These are phyloP conservation scores for Porcisia hertigi DNA, from an alignment of 208 protist genomes.

Conservation along the genomic window DNA sequence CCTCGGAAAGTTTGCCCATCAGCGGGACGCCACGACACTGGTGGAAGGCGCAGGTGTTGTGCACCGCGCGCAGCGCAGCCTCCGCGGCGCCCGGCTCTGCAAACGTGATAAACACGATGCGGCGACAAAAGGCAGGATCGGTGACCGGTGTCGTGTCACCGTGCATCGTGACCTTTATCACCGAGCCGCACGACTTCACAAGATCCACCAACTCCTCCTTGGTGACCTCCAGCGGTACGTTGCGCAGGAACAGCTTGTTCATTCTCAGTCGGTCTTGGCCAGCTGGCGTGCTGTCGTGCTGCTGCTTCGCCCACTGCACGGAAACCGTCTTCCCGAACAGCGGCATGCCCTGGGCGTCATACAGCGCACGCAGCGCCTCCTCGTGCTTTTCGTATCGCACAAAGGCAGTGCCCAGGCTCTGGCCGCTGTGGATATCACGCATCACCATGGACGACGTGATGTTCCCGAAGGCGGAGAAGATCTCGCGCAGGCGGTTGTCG, in stretches of 20 bases:
- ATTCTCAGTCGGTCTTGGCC: conserved; percentile 30
- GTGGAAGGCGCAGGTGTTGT: conserved; percentile 45
- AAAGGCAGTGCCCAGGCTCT: conserved; percentile 46
- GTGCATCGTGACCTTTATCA: conserved; percentile 35
- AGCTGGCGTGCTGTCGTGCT: conserved; percentile 40
- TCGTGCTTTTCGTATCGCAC: conserved; percentile 36
- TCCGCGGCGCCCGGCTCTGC: conserved; percentile 36
- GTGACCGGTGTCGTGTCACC: conserved; percentile 24
- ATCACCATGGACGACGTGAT: conserved; percentile 51
- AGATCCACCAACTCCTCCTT: conserved; percentile 14
- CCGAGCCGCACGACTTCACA: conserved; percentile 25
- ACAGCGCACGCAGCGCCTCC: conserved; percentile 30
- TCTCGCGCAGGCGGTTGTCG: conserved; percentile 29
- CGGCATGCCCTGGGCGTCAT: conserved; percentile 10
- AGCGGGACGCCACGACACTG: conserved; percentile 42
- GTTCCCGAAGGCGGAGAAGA: conserved; percentile 37
- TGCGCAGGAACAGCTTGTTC: conserved; percentile 62
- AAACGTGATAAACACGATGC: conserved; percentile 58
- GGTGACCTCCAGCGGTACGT: conserved; percentile 41
- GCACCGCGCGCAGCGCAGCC: conserved; percentile 33
- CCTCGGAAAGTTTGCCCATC: conserved; percentile 21
- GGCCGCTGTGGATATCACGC: conserved; percentile 52
- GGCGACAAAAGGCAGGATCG: conserved; percentile 14
- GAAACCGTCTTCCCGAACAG: conserved; percentile 25
- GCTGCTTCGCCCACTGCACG: conserved; percentile 39